Evolutionary conservation across 2,329 filamentous ascomycete genomes (phyloP).

Genomic region (Phialophora chinensis): DNA sequence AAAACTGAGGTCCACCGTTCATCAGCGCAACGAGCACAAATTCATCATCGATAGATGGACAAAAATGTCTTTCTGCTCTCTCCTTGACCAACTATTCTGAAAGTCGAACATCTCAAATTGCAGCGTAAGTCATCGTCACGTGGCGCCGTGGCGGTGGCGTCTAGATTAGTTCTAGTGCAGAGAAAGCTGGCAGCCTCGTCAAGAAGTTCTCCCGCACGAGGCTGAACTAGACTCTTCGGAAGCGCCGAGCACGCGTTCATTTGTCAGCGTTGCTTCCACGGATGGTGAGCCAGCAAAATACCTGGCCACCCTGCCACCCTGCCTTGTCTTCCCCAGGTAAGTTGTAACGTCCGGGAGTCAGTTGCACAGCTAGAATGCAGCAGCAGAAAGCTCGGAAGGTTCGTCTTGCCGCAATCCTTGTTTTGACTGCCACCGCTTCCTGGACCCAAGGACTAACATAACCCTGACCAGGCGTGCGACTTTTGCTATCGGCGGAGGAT

Average conservation of each 20-base stretch:
- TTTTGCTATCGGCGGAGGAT: not conserved
- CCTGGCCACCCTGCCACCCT: no score
- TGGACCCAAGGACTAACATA: no score
- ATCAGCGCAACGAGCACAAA: not conserved
- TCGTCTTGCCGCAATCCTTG: no score
- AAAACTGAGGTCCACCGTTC: constrained; percentile 3
- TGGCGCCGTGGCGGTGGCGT: not conserved
- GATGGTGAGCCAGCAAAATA: no score
- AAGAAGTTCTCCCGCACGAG: constrained; percentile 14
- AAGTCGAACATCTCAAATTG: constrained; percentile 1
- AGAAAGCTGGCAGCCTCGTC: not conserved
- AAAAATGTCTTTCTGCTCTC: not conserved
- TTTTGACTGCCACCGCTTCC: no score
- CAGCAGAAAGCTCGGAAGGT: no score
- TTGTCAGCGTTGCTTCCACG: no score
- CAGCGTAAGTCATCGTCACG: not conserved
- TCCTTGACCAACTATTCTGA: not conserved
- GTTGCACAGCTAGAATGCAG: no score
- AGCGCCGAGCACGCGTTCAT: not conserved
- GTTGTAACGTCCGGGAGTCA: no score
- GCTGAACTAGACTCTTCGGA: constrained; percentile 4
- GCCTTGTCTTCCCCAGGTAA: no score
- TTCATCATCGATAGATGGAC: not conserved
- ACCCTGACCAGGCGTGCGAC: not conserved
- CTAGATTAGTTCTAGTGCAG: not conserved